Percentiles rank a stretch among this genome's conserved stretches.
These are phyloP conservation scores for Withania somnifera DNA, from an alignment of 305 asterid species.

Conservation along the genomic window DNA sequence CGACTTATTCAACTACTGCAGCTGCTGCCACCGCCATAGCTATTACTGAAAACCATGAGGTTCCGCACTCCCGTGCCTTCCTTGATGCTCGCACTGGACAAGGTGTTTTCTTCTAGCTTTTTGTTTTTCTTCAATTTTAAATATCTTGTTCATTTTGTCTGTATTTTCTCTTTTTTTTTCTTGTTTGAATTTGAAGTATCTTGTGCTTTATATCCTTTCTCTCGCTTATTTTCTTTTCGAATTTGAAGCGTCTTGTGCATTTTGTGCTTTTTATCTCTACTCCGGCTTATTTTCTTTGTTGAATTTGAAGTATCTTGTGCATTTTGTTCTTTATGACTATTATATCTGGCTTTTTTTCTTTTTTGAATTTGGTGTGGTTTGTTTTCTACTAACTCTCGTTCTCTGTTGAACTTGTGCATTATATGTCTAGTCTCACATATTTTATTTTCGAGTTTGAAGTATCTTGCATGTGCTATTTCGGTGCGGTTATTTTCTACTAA, in stretches of 20 bases:
- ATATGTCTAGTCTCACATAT: no score
- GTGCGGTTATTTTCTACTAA: neutral
- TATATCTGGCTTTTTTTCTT: neutral
- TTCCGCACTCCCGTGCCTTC: constrained; percentile 38
- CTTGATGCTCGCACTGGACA: constrained; percentile 50
- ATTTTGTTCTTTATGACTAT: neutral
- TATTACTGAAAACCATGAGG: constrained; percentile 36
- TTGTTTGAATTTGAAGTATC: neutral
- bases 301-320: neutral
- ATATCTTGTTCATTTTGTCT: neutral
- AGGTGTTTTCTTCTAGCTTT: constrained; percentile 17
- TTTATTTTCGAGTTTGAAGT: no score
- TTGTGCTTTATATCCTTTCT: no score
- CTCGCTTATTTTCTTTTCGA: no score
- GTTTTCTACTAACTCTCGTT: neutral
- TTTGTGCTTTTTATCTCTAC: neutral
- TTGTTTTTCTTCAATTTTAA: neutral
- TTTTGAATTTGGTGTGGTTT: neutral
- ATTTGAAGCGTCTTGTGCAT: no score
- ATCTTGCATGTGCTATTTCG: neutral
- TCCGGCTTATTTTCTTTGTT: neutral
- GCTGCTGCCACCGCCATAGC: constrained; percentile 21
- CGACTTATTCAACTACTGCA: constrained; percentile 6
- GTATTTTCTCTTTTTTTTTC: neutral
- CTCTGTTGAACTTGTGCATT: neutral